Percentiles rank a stretch among this genome's conserved stretches.
phyloP scores from a whole-genome alignment of 2,329 filamentous ascomycete genomes.

The Aspergillus carbonarius region DNA sequence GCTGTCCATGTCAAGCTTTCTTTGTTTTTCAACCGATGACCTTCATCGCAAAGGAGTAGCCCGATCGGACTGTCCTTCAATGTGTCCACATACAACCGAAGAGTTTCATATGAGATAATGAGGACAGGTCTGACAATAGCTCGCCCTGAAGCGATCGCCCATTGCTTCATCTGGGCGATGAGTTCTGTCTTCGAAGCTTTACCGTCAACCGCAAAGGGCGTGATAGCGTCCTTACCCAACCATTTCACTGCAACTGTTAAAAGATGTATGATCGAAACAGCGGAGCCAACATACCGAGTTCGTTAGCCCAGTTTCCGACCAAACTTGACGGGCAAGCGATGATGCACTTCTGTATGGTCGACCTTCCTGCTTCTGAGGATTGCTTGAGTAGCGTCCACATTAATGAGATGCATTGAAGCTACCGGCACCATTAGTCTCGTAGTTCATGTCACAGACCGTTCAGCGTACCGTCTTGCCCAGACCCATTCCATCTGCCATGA shows the following conservation, averaged over 20 bases:
- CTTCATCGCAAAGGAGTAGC: constrained; percentile 91
- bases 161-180: constrained; percentile 85
- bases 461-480: constrained; percentile 75
- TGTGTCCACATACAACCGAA: constrained; percentile 86
- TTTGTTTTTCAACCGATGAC: constrained; percentile 93
- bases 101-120: constrained; percentile 96
- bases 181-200: constrained; percentile 95
- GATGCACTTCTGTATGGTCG: constrained; percentile 93
- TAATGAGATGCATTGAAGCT: constrained; percentile 88
- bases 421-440: constrained; percentile 21
- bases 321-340: constrained; percentile 96
- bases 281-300: constrained; percentile 54
- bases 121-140: constrained; percentile 87
- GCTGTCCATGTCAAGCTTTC: constrained; percentile 95
- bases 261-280: not conserved
- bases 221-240: constrained; percentile 88
- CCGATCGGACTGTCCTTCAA: constrained; percentile 88
- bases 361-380: constrained; percentile 88
- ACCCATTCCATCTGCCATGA: constrained; percentile 99
- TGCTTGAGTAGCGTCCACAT: constrained; percentile 98
- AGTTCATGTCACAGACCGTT: not conserved
- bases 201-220: constrained; percentile 92
- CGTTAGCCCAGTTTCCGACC: constrained; percentile 97
- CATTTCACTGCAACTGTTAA: constrained; percentile 66
- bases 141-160: constrained; percentile 89